phyloP scores from a whole-genome alignment of 208 protist genomes.

The Leishmania major region DNA sequence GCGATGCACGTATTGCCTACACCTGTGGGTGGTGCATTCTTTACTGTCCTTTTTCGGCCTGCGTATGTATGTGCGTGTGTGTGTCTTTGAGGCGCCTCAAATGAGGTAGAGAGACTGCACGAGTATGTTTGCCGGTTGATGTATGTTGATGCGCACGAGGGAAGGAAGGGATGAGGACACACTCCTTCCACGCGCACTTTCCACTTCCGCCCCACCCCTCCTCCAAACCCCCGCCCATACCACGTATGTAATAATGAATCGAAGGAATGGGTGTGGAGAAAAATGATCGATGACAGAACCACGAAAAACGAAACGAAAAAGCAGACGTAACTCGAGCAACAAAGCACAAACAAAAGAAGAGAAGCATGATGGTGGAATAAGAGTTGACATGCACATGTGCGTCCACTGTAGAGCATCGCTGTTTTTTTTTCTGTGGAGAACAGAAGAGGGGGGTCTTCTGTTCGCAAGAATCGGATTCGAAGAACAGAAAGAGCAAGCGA shows the following conservation, averaged over 20 bases:
- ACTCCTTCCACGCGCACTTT: not conserved
- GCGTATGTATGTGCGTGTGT: not conserved
- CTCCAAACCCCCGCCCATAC: not conserved
- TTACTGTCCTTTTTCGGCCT: not conserved
- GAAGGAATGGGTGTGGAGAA: not conserved
- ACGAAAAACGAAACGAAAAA: not conserved
- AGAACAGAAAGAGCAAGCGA: not conserved
- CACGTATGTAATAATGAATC: not conserved
- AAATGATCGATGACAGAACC: not conserved
- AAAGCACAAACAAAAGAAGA: not conserved
- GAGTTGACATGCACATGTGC: not conserved
- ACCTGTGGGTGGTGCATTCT: not conserved
- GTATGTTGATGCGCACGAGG: not conserved
- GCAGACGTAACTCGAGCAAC: not conserved
- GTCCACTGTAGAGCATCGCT: not conserved
- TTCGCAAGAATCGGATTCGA: not conserved
- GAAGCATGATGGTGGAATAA: not conserved
- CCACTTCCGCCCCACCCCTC: not conserved
- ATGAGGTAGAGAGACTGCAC: not conserved
- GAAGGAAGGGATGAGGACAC: not conserved
- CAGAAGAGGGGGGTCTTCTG: not conserved
- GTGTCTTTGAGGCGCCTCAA: not conserved
- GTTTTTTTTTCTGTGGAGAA: not conserved
- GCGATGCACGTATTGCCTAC: not conserved
- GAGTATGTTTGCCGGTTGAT: not conserved